Percentiles rank a stretch among this genome's conserved stretches.
These are phyloP conservation scores for Paramecium octaurelia DNA, from an alignment of 73 alveolate species.

Conservation along the genomic window DNA sequence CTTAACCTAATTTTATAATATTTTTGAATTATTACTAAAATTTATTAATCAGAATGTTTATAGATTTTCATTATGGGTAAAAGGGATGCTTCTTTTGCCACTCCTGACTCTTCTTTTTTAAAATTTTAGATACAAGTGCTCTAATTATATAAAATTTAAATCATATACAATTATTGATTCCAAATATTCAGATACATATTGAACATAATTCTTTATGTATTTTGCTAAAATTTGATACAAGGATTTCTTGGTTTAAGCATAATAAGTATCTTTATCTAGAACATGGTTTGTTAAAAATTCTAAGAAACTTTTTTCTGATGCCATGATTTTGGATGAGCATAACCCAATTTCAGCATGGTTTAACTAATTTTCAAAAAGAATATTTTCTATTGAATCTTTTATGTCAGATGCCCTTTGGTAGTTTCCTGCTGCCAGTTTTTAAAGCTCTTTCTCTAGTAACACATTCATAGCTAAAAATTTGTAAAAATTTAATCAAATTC, in stretches of 20 bases:
- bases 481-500: neutral
- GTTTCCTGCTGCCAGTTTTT: neutral
- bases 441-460: neutral
- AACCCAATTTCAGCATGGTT: slow-evolving; percentile 13
- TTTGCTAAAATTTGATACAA: slow-evolving; percentile 41
- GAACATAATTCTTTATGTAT: slow-evolving; percentile 21
- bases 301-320: slow-evolving; percentile 26
- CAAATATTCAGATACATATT: slow-evolving; percentile 9
- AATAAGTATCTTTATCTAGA: slow-evolving; percentile 13
- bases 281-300: slow-evolving; percentile 22
- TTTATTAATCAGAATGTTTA: slow-evolving; percentile 1
- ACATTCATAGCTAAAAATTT: neutral
- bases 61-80: slow-evolving; percentile 35
- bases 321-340: slow-evolving; percentile 34
- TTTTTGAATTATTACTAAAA: neutral
- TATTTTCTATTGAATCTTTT: neutral
- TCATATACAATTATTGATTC: neutral
- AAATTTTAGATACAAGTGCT: neutral
- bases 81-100: slow-evolving; percentile 50
- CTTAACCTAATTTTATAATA: neutral
- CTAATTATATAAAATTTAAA: neutral
- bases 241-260: slow-evolving; percentile 36
- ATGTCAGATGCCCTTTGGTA: slow-evolving; percentile 8
- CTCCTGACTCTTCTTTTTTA: slow-evolving; percentile 50
- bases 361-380: neutral